Percentiles rank a stretch among this genome's conserved stretches.
Evolutionary conservation across 2,329 filamentous ascomycete species (phyloP).

Genomic region (Rutstroemia sp.): DNA sequence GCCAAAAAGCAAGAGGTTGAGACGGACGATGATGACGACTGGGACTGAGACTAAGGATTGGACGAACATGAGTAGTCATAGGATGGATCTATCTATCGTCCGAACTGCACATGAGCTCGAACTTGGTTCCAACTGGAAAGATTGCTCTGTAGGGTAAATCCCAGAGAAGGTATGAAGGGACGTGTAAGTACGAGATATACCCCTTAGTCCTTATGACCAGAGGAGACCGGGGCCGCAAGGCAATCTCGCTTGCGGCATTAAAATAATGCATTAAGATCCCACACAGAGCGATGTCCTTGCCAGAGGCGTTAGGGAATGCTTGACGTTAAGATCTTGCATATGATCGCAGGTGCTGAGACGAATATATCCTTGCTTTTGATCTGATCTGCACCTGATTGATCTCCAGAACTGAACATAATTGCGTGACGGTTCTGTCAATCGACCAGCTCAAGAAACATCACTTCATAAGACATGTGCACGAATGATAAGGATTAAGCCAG

Average conservation of each 20-base stretch:
- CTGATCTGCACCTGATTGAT: background rate
- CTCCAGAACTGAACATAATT: background rate
- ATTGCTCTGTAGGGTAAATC: background rate
- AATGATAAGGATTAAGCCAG: too few species aligned
- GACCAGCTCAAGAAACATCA: too few species aligned
- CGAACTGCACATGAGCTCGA: background rate
- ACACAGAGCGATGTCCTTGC: background rate
- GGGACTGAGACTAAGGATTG: conserved; percentile 31
- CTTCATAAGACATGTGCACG: too few species aligned
- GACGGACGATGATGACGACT: conserved; percentile 41
- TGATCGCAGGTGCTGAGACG: background rate
- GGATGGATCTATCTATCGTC: background rate
- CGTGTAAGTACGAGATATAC: too few species aligned
- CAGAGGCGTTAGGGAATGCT: background rate
- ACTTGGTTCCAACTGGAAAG: background rate
- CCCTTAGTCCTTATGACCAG: too few species aligned
- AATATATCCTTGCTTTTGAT: background rate
- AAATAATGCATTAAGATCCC: background rate
- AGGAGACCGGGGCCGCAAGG: too few species aligned
- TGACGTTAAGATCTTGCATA: background rate
- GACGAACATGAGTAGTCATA: background rate
- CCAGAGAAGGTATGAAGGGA: background rate
- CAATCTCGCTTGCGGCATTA: conserved; percentile 3
- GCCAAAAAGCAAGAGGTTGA: conserved; percentile 28
- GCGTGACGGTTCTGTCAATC: too few species aligned